A percentile compares a stretch with the other conserved stretches of the same genome.
phyloP scores from a whole-genome alignment of 1,284 basidiomycete genomes.

The Wolfiporia cocos region DNA sequence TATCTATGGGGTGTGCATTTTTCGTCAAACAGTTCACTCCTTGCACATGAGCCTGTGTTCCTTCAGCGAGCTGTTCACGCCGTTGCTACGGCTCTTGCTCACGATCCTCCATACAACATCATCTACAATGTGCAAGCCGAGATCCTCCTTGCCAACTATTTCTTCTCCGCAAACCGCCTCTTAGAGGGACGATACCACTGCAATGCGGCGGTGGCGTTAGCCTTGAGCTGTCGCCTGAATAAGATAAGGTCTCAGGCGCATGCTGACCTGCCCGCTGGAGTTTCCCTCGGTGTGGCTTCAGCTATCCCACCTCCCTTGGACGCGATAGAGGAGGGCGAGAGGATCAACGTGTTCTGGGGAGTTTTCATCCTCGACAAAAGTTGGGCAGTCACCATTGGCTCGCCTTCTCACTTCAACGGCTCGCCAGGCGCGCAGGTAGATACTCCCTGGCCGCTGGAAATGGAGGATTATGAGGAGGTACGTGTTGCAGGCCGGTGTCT shows the following conservation, averaged over 20 bases:
- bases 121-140: conserved; percentile 39
- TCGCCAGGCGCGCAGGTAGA: conserved; percentile 27
- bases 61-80: conserved; percentile 23
- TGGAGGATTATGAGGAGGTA: conserved; percentile 27
- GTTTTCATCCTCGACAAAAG: conserved; percentile 36
- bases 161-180: conserved; percentile 32
- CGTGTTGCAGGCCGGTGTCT: conserved; percentile 15
- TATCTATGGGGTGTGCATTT: conserved; percentile 25
- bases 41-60: conserved; percentile 18
- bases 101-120: conserved; percentile 29
- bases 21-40: conserved; percentile 14
- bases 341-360: conserved; percentile 40
- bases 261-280: conserved; percentile 5
- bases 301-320: conserved; percentile 20
- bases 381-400: conserved; percentile 34
- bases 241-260: conserved; percentile 23
- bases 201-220: conserved; percentile 33
- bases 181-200: conserved; percentile 40
- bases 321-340: conserved; percentile 34
- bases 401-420: conserved; percentile 27
- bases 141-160: conserved; percentile 39
- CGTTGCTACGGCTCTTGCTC: conserved; percentile 23
- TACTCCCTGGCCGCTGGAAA: conserved; percentile 35
- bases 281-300: conserved; percentile 7
- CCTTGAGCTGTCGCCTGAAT: conserved; percentile 28